Evolutionary conservation across 257 asterid genomes (phyloP).

Genomic region (Plantago elongata): DNA sequence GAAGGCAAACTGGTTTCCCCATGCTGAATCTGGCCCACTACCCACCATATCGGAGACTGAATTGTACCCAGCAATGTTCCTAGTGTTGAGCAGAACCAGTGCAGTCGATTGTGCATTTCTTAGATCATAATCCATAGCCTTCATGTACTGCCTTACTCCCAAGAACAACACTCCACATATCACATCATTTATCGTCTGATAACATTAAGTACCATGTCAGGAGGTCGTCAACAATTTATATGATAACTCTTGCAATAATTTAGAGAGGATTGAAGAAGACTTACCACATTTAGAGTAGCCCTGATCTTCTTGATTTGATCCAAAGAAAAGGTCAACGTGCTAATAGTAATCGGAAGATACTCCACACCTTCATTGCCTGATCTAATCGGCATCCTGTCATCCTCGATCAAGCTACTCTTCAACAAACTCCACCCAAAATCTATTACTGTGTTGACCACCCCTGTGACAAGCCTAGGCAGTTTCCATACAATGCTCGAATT

Average conservation of each 20-base stretch:
- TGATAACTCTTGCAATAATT: background rate
- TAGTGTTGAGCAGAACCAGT: slow-evolving; percentile 43
- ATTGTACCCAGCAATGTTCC: slow-evolving; percentile 40
- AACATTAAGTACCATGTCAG: background rate
- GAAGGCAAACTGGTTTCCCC: slow-evolving; percentile 60
- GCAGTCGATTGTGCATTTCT: slow-evolving; percentile 36
- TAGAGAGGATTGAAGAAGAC: background rate
- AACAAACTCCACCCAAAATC: slow-evolving; percentile 27
- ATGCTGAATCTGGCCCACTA: slow-evolving; percentile 26
- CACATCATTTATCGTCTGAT: slow-evolving; percentile 43
- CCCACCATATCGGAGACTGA: slow-evolving; percentile 43
- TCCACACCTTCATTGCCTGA: slow-evolving; percentile 22
- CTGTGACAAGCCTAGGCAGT: background rate
- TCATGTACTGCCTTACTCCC: slow-evolving; percentile 45
- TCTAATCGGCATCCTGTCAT: slow-evolving; percentile 23
- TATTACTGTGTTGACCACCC: background rate
- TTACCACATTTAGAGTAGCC: slow-evolving; percentile 22
- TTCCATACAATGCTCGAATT: background rate
- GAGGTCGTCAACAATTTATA: background rate
- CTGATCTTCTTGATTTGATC: slow-evolving; percentile 28
- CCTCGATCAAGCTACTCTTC: slow-evolving; percentile 18
- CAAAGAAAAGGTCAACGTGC: slow-evolving; percentile 12
- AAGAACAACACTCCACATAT: slow-evolving; percentile 39
- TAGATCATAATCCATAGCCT: slow-evolving; percentile 20
- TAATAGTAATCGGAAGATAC: slow-evolving; percentile 13